Evolutionary conservation across 2,329 filamentous ascomycete species (phyloP), one percentile per base, ranked within the genome.

Genomic region (Colletotrichum higginsianum): DNA sequence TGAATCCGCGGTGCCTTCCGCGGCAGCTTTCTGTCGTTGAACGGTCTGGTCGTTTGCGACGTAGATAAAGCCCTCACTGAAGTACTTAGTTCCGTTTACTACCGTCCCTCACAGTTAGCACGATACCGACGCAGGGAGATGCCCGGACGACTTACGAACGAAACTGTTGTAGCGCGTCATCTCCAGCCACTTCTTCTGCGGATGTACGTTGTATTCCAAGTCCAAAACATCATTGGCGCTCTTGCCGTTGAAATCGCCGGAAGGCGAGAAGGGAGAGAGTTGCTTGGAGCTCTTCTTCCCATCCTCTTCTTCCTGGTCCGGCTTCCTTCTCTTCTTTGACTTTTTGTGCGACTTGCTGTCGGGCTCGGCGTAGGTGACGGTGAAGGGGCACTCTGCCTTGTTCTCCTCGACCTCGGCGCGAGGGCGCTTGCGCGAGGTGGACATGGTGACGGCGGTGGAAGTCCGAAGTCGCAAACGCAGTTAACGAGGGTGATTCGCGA

Each of bases 161-260:
- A 90, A 90, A 78, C 88, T 90, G 73, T 89, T 90, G 77, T 90
- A 90, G 63, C 87, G 82, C 69, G 87, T 89, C 88, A 90, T 90
- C 61, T 88, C 86, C 35, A 84, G 81, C 88, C 88, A 90, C 75
- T 83, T 82, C 78, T 86, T 84, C 35, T 83, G 81, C 4, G 88
- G 88, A 64, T 86, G 84, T 42, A 90, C 85, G 30, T 84, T 82
- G 74, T 89, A 90, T 76, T 87, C 83, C 13, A 89, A 79, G 72
- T 89, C 87, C 86, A 90, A 84, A 38, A 83, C 86, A 73, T 87
- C 85, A 75, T 85, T 80, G 0, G 84, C 84, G 60, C 69, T 72
- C 60, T 72, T 72, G 16, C 69, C 69, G 76, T 86, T 88, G 80
- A 90, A 89, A 75, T 84, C 86, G 77, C 88, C 88, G 46, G 81